A percentile compares a stretch with the other conserved stretches of the same genome.
Evolutionary conservation across 257 asterid species (phyloP).

Genomic region (Fraxinus pennsylvanica): DNA sequence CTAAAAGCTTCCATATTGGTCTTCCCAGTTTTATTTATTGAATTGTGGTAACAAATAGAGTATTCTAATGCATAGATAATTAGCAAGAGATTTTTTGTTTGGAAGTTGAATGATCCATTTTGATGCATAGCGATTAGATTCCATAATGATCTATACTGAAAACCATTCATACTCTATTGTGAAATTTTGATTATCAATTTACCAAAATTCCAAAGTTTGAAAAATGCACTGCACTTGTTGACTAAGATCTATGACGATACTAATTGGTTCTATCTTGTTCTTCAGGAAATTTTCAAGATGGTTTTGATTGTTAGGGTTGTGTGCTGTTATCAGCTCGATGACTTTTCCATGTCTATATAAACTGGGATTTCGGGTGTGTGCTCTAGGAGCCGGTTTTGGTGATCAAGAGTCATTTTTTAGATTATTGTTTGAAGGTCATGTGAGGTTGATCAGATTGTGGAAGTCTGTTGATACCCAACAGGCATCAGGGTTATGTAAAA

Average conservation of each 20-base stretch:
- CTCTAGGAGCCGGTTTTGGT: neutral
- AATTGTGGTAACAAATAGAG: neutral
- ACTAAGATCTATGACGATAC: neutral
- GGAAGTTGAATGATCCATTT: neutral
- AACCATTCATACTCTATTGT: neutral
- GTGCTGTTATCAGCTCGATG: slow-evolving; percentile 4
- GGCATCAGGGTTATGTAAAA: neutral
- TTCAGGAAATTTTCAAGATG: slow-evolving; percentile 27
- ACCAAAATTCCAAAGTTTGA: neutral
- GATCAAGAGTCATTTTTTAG: neutral
- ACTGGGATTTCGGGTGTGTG: neutral
- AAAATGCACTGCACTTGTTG: neutral
- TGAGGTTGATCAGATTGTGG: neutral
- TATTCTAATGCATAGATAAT: neutral
- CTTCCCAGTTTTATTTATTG: slow-evolving; percentile 19
- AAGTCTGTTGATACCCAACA: neutral
- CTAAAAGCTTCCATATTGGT: slow-evolving; percentile 17
- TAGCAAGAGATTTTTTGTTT: neutral
- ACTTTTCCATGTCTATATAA: neutral
- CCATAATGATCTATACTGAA: neutral
- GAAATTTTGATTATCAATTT: slow-evolving; percentile 9
- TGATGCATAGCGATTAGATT: neutral
- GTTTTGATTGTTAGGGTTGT: slow-evolving; percentile 15
- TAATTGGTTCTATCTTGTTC: neutral
- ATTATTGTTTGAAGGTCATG: neutral